These are phyloP conservation scores for Cicer cuneatum DNA, from an alignment of 306 rosid genomes.

Conservation along the genomic window DNA sequence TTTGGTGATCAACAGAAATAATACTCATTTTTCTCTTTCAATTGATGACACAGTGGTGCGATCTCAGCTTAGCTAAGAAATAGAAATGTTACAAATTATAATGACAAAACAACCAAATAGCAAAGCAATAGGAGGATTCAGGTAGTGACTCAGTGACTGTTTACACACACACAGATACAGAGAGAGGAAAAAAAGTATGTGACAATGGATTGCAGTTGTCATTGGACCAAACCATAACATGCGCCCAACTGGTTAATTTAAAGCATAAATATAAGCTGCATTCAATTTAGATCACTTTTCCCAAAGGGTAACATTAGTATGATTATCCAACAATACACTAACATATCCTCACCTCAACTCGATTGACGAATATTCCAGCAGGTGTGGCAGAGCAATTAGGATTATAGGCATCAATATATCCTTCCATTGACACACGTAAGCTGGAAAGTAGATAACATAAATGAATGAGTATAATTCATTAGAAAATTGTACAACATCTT, in stretches of 20 bases:
- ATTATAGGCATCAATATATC: slow-evolving; percentile 84
- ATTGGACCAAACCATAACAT: background rate
- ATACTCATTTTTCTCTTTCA: background rate
- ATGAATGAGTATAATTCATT: slow-evolving; percentile 21
- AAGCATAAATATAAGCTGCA: slow-evolving; percentile 32
- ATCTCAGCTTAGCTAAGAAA: slow-evolving; percentile 1
- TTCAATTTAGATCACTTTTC: slow-evolving; percentile 15
- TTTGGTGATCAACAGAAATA: no score
- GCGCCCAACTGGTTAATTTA: slow-evolving; percentile 12
- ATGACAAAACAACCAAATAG: background rate
- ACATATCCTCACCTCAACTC: slow-evolving; percentile 77
- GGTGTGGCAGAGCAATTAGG: slow-evolving; percentile 77
- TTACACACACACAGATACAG: background rate
- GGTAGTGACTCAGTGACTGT: background rate
- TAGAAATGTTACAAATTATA: background rate
- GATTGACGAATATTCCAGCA: slow-evolving; percentile 83
- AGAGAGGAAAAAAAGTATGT: slow-evolving; percentile 13
- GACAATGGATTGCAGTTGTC: background rate
- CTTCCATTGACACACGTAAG: slow-evolving; percentile 91
- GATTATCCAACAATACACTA: slow-evolving; percentile 38
- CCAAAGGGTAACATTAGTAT: slow-evolving; percentile 22
- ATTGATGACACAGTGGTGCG: slow-evolving; percentile 2
- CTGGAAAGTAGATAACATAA: slow-evolving; percentile 53
- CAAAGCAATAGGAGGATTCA: slow-evolving; percentile 8
- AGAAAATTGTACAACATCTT: slow-evolving; percentile 27